Base-by-base conservation (phyloP, 2,329 filamentous ascomycete species). In the Cladosporium sp. region DNA sequence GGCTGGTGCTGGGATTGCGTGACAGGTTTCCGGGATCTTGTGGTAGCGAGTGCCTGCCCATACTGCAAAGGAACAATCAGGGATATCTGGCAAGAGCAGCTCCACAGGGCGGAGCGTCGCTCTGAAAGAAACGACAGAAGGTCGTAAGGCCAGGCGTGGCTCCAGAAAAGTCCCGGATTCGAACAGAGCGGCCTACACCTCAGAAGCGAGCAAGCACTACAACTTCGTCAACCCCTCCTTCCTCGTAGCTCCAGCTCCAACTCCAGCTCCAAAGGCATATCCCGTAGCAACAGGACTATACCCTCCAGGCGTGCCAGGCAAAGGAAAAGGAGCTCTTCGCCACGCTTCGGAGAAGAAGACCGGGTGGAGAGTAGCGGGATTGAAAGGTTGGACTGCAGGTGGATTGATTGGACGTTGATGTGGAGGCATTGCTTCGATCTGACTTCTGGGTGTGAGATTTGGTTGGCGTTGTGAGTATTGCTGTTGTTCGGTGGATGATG, bases 301-400 rank as follows among this genome's bases (percentile, higher is more conserved):
- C 2, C 63, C 66, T 1, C 63, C 65, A 18, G 65, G 63, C 38
- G 66, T 66, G 13, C 66, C 56, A 12, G 68, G 69, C 52, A 73
- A 59, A 0, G 70, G 63, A 18, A 76, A 71, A 4, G 82, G 78
- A 2, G 78, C 74, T 59, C 77, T 80, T 52, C 78, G 78, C 44
- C 88, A 69, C 45, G 76, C 75, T 24, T 80, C 73, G 0, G 85
- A 86, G 70, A 90, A 89, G 70, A 91, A 91, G 1, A 89, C 86
- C 0, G 87, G 87, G 57, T 91, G 87, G 20, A 80, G 72, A 34
- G 74, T 75, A 1, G 86, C 80, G 8, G 80, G 72, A 64, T 86
- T 77, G 62, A 77, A 79, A 4, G 57, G 13, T 9, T 50, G n/a
- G n/a, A n/a, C n/a, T n/a, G n/a, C n/a, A n/a, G n/a, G n/a, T n/a